These are phyloP conservation scores for Clonostachys byssicola DNA, from an alignment of 2,329 filamentous ascomycete genomes.

Conservation along the genomic window DNA sequence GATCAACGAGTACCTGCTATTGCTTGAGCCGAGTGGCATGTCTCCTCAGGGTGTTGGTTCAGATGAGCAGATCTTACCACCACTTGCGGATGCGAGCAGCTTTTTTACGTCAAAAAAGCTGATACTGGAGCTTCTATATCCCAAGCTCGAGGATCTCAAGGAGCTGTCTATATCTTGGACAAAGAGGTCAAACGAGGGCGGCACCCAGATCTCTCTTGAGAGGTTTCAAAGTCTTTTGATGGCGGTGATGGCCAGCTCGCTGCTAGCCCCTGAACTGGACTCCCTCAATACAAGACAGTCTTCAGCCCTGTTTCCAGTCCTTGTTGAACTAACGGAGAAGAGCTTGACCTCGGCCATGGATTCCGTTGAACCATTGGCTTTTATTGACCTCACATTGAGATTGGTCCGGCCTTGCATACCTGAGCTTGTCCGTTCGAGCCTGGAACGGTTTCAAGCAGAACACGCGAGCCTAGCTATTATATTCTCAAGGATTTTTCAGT, in stretches of 20 bases:
- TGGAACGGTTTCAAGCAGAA: conserved; percentile 30
- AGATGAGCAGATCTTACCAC: conserved; percentile 2
- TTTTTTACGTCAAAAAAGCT: conserved; percentile 42
- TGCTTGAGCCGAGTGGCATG: conserved; percentile 31
- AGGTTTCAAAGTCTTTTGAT: conserved; percentile 47
- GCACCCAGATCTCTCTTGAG: conserved; percentile 44
- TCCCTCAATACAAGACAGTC: conserved; percentile 43
- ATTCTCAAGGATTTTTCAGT: conserved; percentile 30
- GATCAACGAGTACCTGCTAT: conserved; percentile 50
- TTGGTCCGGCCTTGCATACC: conserved; percentile 43
- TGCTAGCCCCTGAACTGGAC: conserved; percentile 42
- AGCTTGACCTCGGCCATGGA: conserved; percentile 32
- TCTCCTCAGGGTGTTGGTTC: not conserved
- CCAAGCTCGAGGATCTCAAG: conserved; percentile 45
- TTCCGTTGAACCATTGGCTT: conserved; percentile 38
- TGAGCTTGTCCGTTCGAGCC: conserved; percentile 25
- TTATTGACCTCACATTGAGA: conserved; percentile 41
- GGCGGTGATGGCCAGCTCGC: conserved; percentile 37
- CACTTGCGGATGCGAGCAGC: conserved; percentile 20
- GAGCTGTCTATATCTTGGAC: conserved; percentile 43
- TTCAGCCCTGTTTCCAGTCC: conserved; percentile 36
- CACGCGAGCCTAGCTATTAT: conserved; percentile 35
- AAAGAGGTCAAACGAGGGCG: conserved; percentile 35
- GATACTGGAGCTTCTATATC: conserved; percentile 47
- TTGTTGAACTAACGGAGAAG: conserved; percentile 34